Evolutionary conservation across 495 filamentous ascomycete genomes (phyloP), one percentile per base, ranked within the genome.

Genomic region (Penicillium fimorum): DNA sequence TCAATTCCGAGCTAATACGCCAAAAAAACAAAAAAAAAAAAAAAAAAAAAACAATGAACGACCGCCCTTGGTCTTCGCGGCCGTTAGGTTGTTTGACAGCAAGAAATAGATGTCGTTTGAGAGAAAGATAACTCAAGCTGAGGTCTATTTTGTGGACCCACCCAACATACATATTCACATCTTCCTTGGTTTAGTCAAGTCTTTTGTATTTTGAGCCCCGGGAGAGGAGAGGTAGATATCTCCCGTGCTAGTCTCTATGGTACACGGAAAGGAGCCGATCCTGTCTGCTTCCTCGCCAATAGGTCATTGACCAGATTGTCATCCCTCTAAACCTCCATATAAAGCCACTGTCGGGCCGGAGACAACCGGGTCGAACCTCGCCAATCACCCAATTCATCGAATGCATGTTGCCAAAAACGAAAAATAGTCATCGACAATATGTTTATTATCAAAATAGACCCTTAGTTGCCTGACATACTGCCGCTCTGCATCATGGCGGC

Each of bases 401-500:
- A 43, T 42, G 35, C 50, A 13, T 47, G 29, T 47, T 25, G 18
- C 15, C 42, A 52, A 43, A 10, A 10, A 10, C 32, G 5, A 27
- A 51, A 25, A 18, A 30, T 22, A 25, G 12, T 22, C 27, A 15
- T 52, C 38, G 17, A 18, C 25, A 43, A 33, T 41, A 17, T 29
- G 47, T 49, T 33, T 33, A 24, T 24, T 33, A 29, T 37, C 9
- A 29, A 55, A 40, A 25, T 27, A 7, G 35, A 24, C 51, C 38
- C 47, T 58, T 25, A 42, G 58, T 70, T 76, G 79, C 69, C 74
- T 69, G 15, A 74, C 76, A 18, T 73, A 71, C 81, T 78, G 32
- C 86, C 87, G 56, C 79, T 76, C 76, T 90, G 86, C 76, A 86
- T 86, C 88, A 95, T 92, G 59, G 86, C 84, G 37, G 87, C 88